Evolutionary conservation across 495 filamentous ascomycete species (phyloP).

Genomic region (Neurospora sp.): DNA sequence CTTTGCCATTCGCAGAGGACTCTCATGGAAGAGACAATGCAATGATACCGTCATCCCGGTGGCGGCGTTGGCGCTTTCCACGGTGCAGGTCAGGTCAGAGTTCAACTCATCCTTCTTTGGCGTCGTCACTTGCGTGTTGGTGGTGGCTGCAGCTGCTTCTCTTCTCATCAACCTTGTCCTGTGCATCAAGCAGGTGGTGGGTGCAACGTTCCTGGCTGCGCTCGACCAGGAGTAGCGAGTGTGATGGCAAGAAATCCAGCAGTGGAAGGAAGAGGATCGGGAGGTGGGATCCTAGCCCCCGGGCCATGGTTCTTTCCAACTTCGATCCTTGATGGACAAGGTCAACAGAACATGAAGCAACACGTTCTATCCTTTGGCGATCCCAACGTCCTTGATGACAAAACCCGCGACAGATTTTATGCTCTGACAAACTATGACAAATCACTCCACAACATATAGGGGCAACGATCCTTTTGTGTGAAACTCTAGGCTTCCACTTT

Average conservation of each 20-base stretch:
- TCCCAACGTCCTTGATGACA: neutral
- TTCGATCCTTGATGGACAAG: neutral
- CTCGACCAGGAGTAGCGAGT: neutral
- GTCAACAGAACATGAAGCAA: neutral
- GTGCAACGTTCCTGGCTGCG: neutral
- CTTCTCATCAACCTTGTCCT: slow-evolving; percentile 1
- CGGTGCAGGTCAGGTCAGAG: neutral
- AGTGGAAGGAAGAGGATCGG: neutral
- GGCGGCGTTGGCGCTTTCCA: slow-evolving; percentile 1
- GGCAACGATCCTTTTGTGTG: neutral
- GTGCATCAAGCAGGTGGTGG: neutral
- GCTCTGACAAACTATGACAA: neutral
- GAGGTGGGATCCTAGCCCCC: neutral
- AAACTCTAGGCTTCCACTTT: neutral
- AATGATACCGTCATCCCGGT: slow-evolving; percentile 1
- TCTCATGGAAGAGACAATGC: slow-evolving; percentile 6
- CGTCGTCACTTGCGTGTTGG: slow-evolving; percentile 1
- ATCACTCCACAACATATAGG: neutral
- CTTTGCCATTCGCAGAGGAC: neutral
- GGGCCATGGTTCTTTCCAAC: neutral
- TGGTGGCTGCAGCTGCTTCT: neutral
- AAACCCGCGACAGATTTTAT: neutral
- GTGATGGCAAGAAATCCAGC: neutral
- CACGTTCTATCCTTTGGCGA: neutral
- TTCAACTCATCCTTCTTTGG: slow-evolving; percentile 5